Evolutionary conservation across 768 basidiomycete genomes (phyloP), one percentile per base, ranked within the genome.

Genomic region (Lactarius psammicola): DNA sequence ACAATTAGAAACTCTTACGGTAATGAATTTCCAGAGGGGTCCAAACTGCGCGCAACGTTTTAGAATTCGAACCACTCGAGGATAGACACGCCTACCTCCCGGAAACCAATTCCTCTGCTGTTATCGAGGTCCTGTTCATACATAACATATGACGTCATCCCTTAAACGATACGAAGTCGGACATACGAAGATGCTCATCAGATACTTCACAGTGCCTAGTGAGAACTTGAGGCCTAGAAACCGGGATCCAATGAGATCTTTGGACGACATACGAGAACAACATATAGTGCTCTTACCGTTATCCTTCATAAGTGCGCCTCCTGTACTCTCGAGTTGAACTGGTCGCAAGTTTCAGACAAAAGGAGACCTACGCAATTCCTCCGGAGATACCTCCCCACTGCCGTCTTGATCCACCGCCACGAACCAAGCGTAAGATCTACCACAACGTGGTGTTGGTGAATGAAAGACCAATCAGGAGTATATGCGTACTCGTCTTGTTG

Each of bases 121-220:
- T 56, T 26, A 44, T 66, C 60, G 3, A 36, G 11, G 31, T 66
- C 65, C 65, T 66, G 31, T 58, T 49, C 11, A 18, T 15, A 28
- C 8, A 61, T 13, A 11, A 36, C 15, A 31, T 4, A 3, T n/a
- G 10, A 51, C 34, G n/a, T 3, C 26, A 20, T 33, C 10, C 31
- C n/a, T 10, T 5, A 46, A 51, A 36, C 9, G n/a, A 34, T 1
- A 20, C 8, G n/a, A n/a, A n/a, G n/a, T n/a, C n/a, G 18, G 11
- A 30, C 65, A 15, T 62, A 66, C 65, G 13, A 66, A 66, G 30
- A 42, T 62, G 18, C 60, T 28, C 65, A 66, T 58, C 4, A 66
- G 56, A 31, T 62, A 62, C 18, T 62, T 58, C 49, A 66, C 56
- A 10, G 65, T 62, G 26, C 13, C 20, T 23, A 0, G 0, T 2